phyloP scores from a whole-genome alignment of 2,329 filamentous ascomycete species.

The Aspergillus bombycis region DNA sequence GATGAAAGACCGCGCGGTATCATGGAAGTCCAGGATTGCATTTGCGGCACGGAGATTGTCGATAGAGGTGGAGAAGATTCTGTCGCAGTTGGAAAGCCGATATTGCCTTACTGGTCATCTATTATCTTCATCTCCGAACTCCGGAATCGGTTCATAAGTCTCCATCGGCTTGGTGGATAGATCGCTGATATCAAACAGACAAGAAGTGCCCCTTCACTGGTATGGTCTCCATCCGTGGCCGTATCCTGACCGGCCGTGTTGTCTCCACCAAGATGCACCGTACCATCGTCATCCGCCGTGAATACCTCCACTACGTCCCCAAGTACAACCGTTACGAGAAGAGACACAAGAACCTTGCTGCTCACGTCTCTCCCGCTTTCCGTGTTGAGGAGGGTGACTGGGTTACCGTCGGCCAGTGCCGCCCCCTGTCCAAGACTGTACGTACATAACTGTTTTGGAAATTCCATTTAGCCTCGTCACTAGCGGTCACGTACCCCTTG shows the following conservation, averaged over 20 bases:
- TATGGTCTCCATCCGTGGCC: slow-evolving; percentile 98
- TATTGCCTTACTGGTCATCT: neutral
- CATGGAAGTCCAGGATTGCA: neutral
- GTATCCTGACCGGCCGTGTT: slow-evolving; percentile 99
- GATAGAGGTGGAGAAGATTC: neutral
- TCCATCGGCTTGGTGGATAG: slow-evolving; percentile 12
- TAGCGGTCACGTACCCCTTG: neutral
- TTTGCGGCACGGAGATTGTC: slow-evolving; percentile 6
- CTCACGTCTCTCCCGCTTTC: slow-evolving; percentile 99
- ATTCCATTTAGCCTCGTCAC: neutral
- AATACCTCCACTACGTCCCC: slow-evolving; percentile 99
- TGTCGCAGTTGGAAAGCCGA: neutral
- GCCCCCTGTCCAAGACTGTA: slow-evolving; percentile 99
- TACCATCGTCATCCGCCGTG: slow-evolving; percentile 97
- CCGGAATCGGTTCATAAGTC: slow-evolving; percentile 5
- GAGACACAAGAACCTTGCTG: slow-evolving; percentile 99
- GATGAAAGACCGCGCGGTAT: slow-evolving; percentile 16
- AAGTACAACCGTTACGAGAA: slow-evolving; percentile 99
- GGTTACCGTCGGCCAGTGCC: slow-evolving; percentile 99
- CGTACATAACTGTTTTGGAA: slow-evolving; percentile 46
- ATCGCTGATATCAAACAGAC: slow-evolving; percentile 62
- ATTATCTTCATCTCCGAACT: slow-evolving; percentile 20
- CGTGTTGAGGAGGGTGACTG: slow-evolving; percentile 99
- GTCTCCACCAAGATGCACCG: slow-evolving; percentile 99
- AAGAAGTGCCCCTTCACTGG: slow-evolving; percentile 99